Base-by-base conservation (phyloP, 2,329 filamentous ascomycete genomes). In the Chaetoscypha palmicola region DNA sequence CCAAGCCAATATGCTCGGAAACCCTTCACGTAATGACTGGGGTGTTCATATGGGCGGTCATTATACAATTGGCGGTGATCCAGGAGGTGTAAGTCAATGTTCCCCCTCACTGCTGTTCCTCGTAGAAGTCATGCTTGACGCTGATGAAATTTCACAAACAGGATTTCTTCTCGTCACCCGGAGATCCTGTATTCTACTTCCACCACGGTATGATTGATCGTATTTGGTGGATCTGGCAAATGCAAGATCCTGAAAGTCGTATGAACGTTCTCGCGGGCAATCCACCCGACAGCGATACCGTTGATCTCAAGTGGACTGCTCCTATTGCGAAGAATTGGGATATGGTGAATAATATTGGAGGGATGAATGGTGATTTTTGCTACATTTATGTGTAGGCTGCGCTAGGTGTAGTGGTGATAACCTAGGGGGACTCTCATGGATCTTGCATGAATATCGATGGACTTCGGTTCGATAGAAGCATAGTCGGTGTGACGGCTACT, bases 201-300 rank as follows among this genome's bases (percentile, higher is more conserved):
- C 68, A 72, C 46, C 69, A 72, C 42, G 66, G 60, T 0, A 63
- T 68, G 53, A 64, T 72, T 32, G 69, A 72, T 46, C 60, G 68
- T 4, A 58, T 69, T 38, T 70, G 68, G 55, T 71, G 66, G 55
- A 66, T 72, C 46, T 72, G 68, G 68, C 68, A 71, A 58, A 67
- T 66, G 30, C 63, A 68, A 21, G 63, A 70, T 48, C 66, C 54
- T 54, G 58, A 36, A 56, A 64, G 34, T 43, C 49, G 51, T n/a
- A 43, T 49, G 22, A 47, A 49, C 22, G 53, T 50, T n/a, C 19
- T 59, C 17, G 47, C 64, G 62, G 61, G 62, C 3, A 54, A 43
- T 26, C 26, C 42, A 5, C 28, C 36, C 5, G 19, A 28, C 9
- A 37, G 28, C 24, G 43, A 45, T 28, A 47, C 37, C 3, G 21